Base-by-base conservation (phyloP, 1,284 basidiomycete genomes). In the Cutaneotrichosporon sp. region DNA sequence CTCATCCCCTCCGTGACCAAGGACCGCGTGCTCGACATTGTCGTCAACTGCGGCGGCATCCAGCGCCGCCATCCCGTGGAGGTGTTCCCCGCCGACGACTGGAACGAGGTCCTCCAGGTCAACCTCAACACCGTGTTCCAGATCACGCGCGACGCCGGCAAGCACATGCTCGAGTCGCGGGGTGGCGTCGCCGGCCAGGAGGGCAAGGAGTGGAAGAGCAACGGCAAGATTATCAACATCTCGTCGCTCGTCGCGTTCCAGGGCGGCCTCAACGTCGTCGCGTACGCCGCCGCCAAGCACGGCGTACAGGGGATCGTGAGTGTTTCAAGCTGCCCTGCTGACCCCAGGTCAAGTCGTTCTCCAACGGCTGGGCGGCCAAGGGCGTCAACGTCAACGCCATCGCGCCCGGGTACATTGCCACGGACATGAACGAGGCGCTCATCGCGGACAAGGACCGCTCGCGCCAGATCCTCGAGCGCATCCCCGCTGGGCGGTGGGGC, bases 11-110 rank as follows among this genome's bases (percentile, higher is more conserved):
- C 52, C 1, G 55, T 67, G 24, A 78, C 82, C 62, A 85, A 88
- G 82, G 84, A 82, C 47, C 67, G 71, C 59, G 81, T 86, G 59
- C 88, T 97, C 67, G 87, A 97, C 76, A 84, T 97, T 68, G 85
- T 97, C 52, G 86, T 97, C 76, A 95, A 97, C 80, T 97, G 93
- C 77, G 95, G 91, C 49, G 95, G 94, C 53, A 97, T 97, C 71
- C 93, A 97, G 79, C 84, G 92, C 72, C 83, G 92, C 78, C 87
- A 89, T 59, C 89, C 90, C 60, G 87, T 87, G 46, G 86, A 91
- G 69, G 84, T 87, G 70, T 97, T 97, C 78, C 82, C 86, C 42
- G 92, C 95, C 76, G 78, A 82, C 52, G 90, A 95, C 76, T 97
- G 92, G 92, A 88, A 95, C 74, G 90, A 93, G 80, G 91, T 92